phyloP scores from a whole-genome alignment of 2,329 filamentous ascomycete genomes.

The Colletotrichum lini region DNA sequence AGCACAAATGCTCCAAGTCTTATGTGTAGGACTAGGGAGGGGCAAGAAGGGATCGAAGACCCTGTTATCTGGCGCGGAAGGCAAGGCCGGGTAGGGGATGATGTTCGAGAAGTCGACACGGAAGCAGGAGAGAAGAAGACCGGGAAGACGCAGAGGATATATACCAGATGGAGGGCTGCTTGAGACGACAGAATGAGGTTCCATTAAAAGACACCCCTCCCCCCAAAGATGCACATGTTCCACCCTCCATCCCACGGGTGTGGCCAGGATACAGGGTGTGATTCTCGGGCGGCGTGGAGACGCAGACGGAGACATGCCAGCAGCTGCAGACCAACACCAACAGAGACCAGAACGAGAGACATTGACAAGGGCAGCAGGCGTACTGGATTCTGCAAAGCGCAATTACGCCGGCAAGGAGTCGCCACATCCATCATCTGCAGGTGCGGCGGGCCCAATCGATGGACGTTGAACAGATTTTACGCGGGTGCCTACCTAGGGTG shows the following conservation, averaged over 20 bases:
- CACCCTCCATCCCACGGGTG: neutral
- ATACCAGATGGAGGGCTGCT: conserved; percentile 23
- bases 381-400: conserved; percentile 29
- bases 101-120: conserved; percentile 35
- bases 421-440: conserved; percentile 28
- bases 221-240: conserved; percentile 1
- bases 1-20: conserved; percentile 1
- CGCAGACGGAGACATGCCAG: neutral
- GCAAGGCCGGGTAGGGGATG: conserved; percentile 31
- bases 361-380: conserved; percentile 19
- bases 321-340: conserved; percentile 28
- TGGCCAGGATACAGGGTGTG: conserved; percentile 3
- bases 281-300: conserved; percentile 10
- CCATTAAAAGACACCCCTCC: neutral
- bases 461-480: conserved; percentile 15
- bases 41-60: conserved; percentile 20
- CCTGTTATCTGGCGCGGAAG: conserved; percentile 23
- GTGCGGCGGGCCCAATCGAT: conserved; percentile 18
- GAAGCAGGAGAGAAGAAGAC: conserved; percentile 5
- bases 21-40: neutral
- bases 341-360: neutral
- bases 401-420: conserved; percentile 15
- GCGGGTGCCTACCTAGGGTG: neutral
- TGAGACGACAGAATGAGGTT: conserved; percentile 3
- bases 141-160: conserved; percentile 26